Base-by-base conservation (phyloP, 495 filamentous ascomycete species). In the Saxophila tyrrhenica region DNA sequence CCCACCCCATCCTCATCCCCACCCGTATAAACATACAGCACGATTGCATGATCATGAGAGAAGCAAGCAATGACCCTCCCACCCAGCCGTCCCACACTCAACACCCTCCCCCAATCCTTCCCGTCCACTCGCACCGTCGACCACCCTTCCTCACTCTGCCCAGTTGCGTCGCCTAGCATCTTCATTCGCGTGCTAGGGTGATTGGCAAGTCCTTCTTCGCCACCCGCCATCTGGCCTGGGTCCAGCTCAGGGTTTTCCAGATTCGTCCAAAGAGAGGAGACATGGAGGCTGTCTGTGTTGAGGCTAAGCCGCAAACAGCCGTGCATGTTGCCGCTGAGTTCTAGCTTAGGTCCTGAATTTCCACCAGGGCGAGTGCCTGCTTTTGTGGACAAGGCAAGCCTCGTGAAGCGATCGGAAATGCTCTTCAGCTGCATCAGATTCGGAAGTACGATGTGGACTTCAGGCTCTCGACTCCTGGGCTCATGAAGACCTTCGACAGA, bases 331-430 rank as follows among this genome's bases (percentile, higher is more conserved):
- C 89, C 94, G 29, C 79, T 80, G 22, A 97, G 66, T 58, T 89
- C 84, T 7, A 97, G 70, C 59, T 86, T 85, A 0, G 87, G 84
- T 5, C 64, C 63, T 15, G 64, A 62, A 20, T 63, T 25, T 52
- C 62, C 42, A 45, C 63, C 56, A 43, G 55, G 51, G 46, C 57
- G 21, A 13, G 39, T 48, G 16, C 41, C 25, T 19, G 48, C 17
- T 43, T 57, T 63, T 68, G 54, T 43, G 74, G 73, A 50, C 17
- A 68, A 9, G 8, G 80, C 81, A 0, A 96, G 77, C 58, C 86
- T 90, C 42, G 87, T 96, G 71, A 95, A 95, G 39, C 92, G 84
- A 67, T 98, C 92, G 5, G 85, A 89, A 55, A 97, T 91, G 52
- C 81, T 81, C 59, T 96, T 95, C 49, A 98, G 70, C 58, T 94